Evolutionary conservation across 2,329 filamentous ascomycete genomes (phyloP).

Genomic region (Trichophyton rubrum): DNA sequence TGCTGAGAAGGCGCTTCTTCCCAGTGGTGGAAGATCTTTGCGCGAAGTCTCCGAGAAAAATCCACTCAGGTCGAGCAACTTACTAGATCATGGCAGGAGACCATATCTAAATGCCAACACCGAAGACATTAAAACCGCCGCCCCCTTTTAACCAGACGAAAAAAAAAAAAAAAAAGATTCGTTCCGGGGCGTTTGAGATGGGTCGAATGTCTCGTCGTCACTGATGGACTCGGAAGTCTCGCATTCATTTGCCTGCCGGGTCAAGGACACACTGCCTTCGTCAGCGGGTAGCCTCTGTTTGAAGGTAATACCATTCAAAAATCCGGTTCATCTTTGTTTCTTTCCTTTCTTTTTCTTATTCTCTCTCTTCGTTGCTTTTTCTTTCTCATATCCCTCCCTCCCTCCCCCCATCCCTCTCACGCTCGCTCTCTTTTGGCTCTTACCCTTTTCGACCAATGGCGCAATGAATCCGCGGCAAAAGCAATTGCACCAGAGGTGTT

Average conservation of each 20-base stretch:
- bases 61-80: neutral
- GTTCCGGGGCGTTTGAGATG: neutral
- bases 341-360: neutral
- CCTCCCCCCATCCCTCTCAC: neutral
- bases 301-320: conserved; percentile 5
- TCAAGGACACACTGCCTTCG: neutral
- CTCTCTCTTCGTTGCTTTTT: neutral
- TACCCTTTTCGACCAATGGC: conserved; percentile 2
- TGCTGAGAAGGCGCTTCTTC: conserved; percentile 3
- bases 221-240: neutral
- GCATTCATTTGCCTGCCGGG: too few relatives aligned
- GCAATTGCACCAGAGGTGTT: neutral
- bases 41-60: neutral
- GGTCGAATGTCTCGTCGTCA: neutral
- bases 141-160: neutral
- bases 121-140: too few relatives aligned
- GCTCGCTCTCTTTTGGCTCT: neutral
- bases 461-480: neutral
- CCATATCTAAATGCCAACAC: neutral
- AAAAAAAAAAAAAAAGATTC: neutral
- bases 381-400: neutral
- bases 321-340: neutral
- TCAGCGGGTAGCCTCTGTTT: conserved; percentile 3
- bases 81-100: neutral
- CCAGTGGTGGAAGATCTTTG: neutral